Evolutionary conservation across 345 rosid species (phyloP), one percentile per base, ranked within the genome.

Genomic region (Chamaenerion angustifolium): DNA sequence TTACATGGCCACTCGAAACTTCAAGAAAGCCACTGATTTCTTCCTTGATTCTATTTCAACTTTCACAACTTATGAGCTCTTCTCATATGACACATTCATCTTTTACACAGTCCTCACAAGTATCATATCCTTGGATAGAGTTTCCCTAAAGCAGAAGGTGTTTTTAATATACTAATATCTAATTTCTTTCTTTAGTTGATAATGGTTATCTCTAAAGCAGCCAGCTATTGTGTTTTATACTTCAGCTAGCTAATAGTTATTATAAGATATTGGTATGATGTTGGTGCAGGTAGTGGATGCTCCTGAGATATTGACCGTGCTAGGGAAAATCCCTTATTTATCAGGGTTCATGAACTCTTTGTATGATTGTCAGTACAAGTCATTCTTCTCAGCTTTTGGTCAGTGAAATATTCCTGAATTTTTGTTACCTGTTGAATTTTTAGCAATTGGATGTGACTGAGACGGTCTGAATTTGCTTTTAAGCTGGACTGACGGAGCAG

Each of bases 1-100:
- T 52, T 85, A 86, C 87, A 77, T 93, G 97, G 76, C 87, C 42
- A 81, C 95, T 46, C 71, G 92, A 48, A 77, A 85, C 57, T 93
- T 93, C 65, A 85, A 73, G 76, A 85, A 76, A 82, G 97, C 99
- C 16, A 82, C 99, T 23, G 60, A 63, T 69, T 69, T 93, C 56
- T 93, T 93, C 76, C 64, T 93, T 68, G 99, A 85, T 74, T 88
- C 99, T 27, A 88, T 93, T 57, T 93, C 99, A 48, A 93, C 99
- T 59, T 93, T 93, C 73, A 93, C 99, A 17, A 88, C 99, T 17
- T 88, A 85, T 56, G 99, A 93, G 66, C 78, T 93, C 47, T 85
- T 93, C 69, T 84, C 97, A 2, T 93, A 88, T 51, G 97, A 81
- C 74, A 82, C 87, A 49, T 93, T 93, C 73, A 83, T 93, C 51